phyloP scores from a whole-genome alignment of 768 basidiomycete species.

The Leccinum truebloodii region DNA sequence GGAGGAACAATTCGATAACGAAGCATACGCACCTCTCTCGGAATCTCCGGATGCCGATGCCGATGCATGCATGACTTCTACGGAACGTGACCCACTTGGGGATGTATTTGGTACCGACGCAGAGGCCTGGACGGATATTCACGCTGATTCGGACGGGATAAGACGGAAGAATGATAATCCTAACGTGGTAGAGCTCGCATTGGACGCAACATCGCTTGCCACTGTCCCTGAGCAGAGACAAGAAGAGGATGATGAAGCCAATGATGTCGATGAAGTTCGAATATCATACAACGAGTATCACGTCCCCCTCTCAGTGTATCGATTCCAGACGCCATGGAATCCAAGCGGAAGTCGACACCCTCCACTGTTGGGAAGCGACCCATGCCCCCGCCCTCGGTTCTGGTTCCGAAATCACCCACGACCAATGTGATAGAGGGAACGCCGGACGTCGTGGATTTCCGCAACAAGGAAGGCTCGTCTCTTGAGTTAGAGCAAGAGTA shows the following conservation, averaged over 20 bases:
- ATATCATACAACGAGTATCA: conserved; percentile 44
- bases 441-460: conserved; percentile 11
- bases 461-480: conserved; percentile 20
- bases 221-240: conserved; percentile 26
- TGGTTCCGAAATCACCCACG: conserved; percentile 41
- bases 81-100: conserved; percentile 49
- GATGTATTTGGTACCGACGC: conserved; percentile 70
- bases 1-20: conserved; percentile 31
- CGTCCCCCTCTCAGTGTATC: conserved; percentile 34
- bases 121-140: conserved; percentile 62
- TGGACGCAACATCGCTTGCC: conserved; percentile 45
- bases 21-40: conserved; percentile 32
- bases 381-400: conserved; percentile 50
- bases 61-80: conserved; percentile 40
- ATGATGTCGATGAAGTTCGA: conserved; percentile 36
- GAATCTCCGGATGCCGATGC: conserved; percentile 22
- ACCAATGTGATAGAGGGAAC: conserved; percentile 31
- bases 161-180: conserved; percentile 34
- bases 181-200: conserved; percentile 52
- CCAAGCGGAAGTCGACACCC: conserved; percentile 38
- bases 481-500: conserved; percentile 33
- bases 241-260: conserved; percentile 35
- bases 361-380: conserved; percentile 14
- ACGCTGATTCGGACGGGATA: conserved; percentile 32
- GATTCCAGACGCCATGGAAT: conserved; percentile 43